Conservation (phyloP, 225 moss, liverwort and hornwort genomes). For the Takakia lepidozioides region DNA sequence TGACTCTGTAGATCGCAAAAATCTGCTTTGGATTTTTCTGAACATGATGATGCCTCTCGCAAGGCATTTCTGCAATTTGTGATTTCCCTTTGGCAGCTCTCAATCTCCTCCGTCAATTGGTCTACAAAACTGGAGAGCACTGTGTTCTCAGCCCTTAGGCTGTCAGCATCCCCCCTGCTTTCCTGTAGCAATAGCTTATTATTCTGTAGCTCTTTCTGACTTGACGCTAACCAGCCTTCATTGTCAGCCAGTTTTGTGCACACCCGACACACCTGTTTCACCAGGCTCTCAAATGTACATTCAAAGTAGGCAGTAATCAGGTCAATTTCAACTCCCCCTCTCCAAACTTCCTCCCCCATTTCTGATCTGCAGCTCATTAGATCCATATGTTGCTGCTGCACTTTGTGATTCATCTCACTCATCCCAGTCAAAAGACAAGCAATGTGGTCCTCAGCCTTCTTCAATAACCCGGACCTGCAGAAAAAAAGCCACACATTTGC, state of each 20-base stretch:
- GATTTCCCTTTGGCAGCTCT: constrained; percentile 20
- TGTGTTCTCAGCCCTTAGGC: constrained; percentile 17
- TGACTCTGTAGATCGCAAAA: constrained; percentile 10
- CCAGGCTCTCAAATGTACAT: constrained; percentile 18
- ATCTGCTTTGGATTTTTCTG: constrained; percentile 12
- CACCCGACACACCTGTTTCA: constrained; percentile 9
- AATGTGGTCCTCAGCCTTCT: constrained; percentile 14
- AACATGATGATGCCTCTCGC: constrained; percentile 14
- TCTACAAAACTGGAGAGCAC: constrained; percentile 21
- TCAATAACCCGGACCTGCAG: constrained; percentile 10
- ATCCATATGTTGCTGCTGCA: constrained; percentile 15
- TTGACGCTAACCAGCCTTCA: constrained; percentile 9
- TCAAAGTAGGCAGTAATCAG: constrained; percentile 23
- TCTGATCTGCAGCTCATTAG: constrained; percentile 18
- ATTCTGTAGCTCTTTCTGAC: constrained; percentile 9
- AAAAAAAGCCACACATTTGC: too few species aligned
- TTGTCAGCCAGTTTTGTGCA: constrained; percentile 4
- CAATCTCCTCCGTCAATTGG: constrained; percentile 18
- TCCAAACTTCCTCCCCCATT: constrained; percentile 20
- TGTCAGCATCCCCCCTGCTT: constrained; percentile 15
- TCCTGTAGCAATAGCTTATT: constrained; percentile 9
- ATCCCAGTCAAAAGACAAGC: constrained; percentile 7
- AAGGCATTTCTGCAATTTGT: constrained; percentile 15
- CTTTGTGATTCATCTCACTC: constrained; percentile 3
- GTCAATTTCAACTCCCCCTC: constrained; percentile 19